Conservation (phyloP, 192 early-diverging fungal genomes). For the Hyaloraphidium curvatum region DNA sequence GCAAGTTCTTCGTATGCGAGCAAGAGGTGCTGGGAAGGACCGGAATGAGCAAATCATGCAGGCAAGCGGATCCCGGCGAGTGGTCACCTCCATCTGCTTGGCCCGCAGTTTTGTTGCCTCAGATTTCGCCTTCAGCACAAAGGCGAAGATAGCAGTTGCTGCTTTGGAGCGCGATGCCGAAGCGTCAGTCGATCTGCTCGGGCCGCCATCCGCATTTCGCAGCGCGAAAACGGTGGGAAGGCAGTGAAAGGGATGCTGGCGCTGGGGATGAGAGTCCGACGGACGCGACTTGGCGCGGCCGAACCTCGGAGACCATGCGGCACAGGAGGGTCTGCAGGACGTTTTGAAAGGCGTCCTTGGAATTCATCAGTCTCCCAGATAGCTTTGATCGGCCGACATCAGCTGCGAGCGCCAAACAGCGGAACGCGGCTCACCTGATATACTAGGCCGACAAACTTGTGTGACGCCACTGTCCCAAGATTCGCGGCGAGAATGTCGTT, state of each 20-base stretch:
- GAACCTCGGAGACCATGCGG: background rate
- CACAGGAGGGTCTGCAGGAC: background rate
- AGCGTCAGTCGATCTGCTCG: background rate
- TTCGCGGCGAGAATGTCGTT: background rate
- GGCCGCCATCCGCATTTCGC: too few relatives aligned
- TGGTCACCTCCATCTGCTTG: too few relatives aligned
- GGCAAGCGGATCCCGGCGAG: too few relatives aligned
- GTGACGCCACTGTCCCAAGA: background rate
- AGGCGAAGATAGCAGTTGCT: background rate
- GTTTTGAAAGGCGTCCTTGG: background rate
- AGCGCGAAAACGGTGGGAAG: background rate
- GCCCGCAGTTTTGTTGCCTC: too few relatives aligned
- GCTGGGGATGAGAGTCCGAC: too few relatives aligned
- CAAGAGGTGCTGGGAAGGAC: too few relatives aligned
- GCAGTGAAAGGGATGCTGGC: background rate
- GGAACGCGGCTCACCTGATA: too few relatives aligned
- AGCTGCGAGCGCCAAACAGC: too few relatives aligned
- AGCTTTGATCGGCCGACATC: background rate
- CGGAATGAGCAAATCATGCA: too few relatives aligned
- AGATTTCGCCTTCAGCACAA: background rate
- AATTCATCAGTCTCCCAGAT: background rate
- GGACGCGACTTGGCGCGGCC: too few relatives aligned
- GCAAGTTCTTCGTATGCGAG: too few relatives aligned
- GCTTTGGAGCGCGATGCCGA: background rate
- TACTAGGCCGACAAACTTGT: constrained; percentile 1